Evolutionary conservation across 805 yeast genomes (phyloP).

Genomic region (Wickerhamomyces chambardii): DNA sequence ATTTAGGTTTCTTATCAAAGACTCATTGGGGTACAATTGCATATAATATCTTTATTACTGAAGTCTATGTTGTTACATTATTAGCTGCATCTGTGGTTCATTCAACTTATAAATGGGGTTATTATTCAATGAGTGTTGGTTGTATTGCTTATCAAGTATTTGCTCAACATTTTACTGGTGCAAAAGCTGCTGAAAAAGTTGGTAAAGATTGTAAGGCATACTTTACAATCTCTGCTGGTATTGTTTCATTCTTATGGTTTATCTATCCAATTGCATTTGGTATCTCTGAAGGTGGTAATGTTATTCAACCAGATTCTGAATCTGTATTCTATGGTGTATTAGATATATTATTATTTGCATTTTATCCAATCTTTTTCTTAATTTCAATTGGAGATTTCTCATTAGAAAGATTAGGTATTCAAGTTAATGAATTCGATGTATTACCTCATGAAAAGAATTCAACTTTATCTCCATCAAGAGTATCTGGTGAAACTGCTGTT

Average conservation of each 20-base stretch:
- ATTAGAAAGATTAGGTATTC: slow-evolving; percentile 13
- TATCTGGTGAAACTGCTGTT: slow-evolving; percentile 32
- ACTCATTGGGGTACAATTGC: slow-evolving; percentile 17
- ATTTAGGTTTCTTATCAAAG: slow-evolving; percentile 16
- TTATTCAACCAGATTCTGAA: slow-evolving; percentile 48
- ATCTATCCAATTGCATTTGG: slow-evolving; percentile 46
- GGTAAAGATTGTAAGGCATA: slow-evolving; percentile 15
- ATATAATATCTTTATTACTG: slow-evolving; percentile 25
- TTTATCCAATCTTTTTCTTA: slow-evolving; percentile 17
- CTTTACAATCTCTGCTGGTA: slow-evolving; percentile 15
- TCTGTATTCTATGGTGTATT: slow-evolving; percentile 51
- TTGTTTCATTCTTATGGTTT: slow-evolving; percentile 32
- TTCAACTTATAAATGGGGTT: slow-evolving; percentile 40
- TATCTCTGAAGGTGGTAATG: slow-evolving; percentile 55
- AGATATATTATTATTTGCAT: slow-evolving; percentile 36
- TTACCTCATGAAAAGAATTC: slow-evolving; percentile 6
- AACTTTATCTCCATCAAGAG: slow-evolving; percentile 25
- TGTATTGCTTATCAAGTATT: slow-evolving; percentile 12
- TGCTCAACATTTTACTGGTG: slow-evolving; percentile 17
- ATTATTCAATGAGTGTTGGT: slow-evolving; percentile 27
- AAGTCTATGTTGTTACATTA: slow-evolving; percentile 32
- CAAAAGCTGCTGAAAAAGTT: slow-evolving; percentile 11
- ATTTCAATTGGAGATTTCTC: slow-evolving; percentile 14
- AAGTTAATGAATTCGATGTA: slow-evolving; percentile 4
- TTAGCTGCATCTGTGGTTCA: slow-evolving; percentile 33